Base-by-base conservation (phyloP, 2,329 filamentous ascomycete species). In the Emergomyces orientalis region DNA sequence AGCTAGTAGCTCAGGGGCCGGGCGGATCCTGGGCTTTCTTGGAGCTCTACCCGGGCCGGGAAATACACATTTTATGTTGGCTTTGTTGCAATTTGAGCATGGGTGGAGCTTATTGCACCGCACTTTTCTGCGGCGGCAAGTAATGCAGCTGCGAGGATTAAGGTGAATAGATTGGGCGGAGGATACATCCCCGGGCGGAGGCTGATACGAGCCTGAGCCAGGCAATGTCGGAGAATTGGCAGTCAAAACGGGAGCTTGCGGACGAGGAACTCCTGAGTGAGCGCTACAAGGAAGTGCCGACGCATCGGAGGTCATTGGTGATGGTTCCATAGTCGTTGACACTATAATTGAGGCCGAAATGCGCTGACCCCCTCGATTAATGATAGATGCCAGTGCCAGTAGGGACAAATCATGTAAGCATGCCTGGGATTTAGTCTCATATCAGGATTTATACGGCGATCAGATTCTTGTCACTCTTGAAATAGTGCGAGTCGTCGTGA, bases 11-110 rank as follows among this genome's bases (percentile, higher is more conserved):
- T 86, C 85, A n/a, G 79, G 80, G 70, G 87, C 84, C 3, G 79
- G 78, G 1, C 81, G 78, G 64, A 86, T 85, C 63, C 81, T 80
- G 63, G 79, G 76, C 71, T 84, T 85, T 61, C 85, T 77, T 27
- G 84, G 84, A 4, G 84, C 84, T 63, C 85, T 76, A 3, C 84
- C 84, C 2, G 84, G 84, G 2, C 81, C 79, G 2, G 85, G 85
- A 68, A 85, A 87, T n/a, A 86, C 68, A 70, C 85, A 87, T 63
- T 86, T 82, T 65, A 84, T 83, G 56, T 81, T 75, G 0, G 77
- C 76, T 69, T 76, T 79, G 57, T 72, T 67, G 64, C 79, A 81
- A 65, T 81, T 80, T 41, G 76, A 77, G 67, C 79, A 81, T 32
- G 79, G 78, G 14, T 76, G 73, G 39, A 73, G 67, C 69, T 80